Conservation (phyloP, 768 basidiomycete genomes). For the Boletus speciosus region DNA sequence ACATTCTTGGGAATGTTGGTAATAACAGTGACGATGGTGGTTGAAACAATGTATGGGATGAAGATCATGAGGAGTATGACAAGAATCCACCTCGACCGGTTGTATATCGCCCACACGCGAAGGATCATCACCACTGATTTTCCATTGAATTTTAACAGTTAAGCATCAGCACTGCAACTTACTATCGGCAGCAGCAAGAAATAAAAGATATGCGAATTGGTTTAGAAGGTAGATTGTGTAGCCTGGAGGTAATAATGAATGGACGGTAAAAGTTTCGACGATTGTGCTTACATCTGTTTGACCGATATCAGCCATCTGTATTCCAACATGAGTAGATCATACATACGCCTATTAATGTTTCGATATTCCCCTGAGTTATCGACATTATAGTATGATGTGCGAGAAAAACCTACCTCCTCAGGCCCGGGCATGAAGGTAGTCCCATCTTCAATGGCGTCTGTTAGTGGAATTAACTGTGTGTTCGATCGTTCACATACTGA, state of each 20-base stretch:
- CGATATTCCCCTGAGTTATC: too few species aligned
- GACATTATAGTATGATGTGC: neutral
- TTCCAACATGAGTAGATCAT: neutral
- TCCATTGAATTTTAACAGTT: neutral
- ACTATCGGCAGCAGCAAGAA: conserved; percentile 6
- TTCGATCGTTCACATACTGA: neutral
- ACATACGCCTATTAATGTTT: neutral
- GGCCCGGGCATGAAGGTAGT: neutral
- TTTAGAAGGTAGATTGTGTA: neutral
- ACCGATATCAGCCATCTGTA: neutral
- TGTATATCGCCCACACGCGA: conserved; percentile 10
- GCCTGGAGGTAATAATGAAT: neutral
- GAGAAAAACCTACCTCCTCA: neutral
- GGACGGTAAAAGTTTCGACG: neutral
- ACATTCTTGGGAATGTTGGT: neutral
- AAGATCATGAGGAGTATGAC: neutral
- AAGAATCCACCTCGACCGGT: conserved; percentile 1
- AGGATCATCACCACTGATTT: conserved; percentile 8
- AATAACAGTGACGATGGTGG: neutral
- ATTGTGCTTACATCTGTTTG: conserved; percentile 4
- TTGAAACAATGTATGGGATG: neutral
- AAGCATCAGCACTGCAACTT: neutral
- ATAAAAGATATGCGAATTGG: neutral
- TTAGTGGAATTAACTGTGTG: neutral
- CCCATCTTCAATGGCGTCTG: neutral